Percentiles rank a stretch among this genome's conserved stretches.
These are phyloP conservation scores for Ogataea pignaliae DNA, from an alignment of 805 yeast species.

Conservation along the genomic window DNA sequence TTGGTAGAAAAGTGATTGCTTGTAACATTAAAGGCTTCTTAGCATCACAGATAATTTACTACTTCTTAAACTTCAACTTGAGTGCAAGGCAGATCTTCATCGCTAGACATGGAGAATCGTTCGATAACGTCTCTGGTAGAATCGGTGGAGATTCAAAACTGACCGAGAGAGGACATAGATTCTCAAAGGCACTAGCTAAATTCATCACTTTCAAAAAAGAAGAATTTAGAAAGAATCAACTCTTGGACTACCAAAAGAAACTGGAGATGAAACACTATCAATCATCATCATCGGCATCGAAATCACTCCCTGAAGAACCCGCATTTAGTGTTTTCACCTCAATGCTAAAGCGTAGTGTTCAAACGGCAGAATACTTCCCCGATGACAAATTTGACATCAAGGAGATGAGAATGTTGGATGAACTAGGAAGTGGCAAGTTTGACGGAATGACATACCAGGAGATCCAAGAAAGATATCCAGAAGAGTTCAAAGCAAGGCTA, in stretches of 20 bases:
- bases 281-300: constrained; percentile 3
- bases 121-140: constrained; percentile 76
- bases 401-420: constrained; percentile 90
- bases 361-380: constrained; percentile 73
- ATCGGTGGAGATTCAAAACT: constrained; percentile 90
- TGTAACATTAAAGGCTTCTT: constrained; percentile 82
- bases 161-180: constrained; percentile 74
- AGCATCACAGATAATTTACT: constrained; percentile 90
- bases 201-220: constrained; percentile 70
- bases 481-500: constrained; percentile 73
- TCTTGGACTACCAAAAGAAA: constrained; percentile 46
- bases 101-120: constrained; percentile 90
- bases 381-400: constrained; percentile 73
- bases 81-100: constrained; percentile 91
- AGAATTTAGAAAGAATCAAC: constrained; percentile 61
- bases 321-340: constrained; percentile 91
- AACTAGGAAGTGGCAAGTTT: constrained; percentile 86
- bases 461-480: constrained; percentile 66
- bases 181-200: constrained; percentile 64
- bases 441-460: constrained; percentile 93
- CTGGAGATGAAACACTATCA: constrained; percentile 31
- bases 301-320: constrained; percentile 52
- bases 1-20: constrained; percentile 90
- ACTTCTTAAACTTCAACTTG: constrained; percentile 81
- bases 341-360: constrained; percentile 72